Base-by-base conservation (phyloP, 163 green algal species). In the Picocystis sp. region DNA sequence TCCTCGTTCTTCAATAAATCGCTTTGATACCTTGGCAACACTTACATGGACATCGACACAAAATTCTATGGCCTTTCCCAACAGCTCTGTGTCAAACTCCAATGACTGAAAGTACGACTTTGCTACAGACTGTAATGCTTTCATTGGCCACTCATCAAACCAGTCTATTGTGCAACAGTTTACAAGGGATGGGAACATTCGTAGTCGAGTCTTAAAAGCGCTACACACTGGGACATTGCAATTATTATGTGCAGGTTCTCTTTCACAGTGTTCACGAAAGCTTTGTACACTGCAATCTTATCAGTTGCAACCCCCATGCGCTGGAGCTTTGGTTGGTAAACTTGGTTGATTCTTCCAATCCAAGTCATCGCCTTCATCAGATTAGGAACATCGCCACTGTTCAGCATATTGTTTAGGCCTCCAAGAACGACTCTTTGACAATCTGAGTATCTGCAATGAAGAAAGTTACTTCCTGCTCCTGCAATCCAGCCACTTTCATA, bases 151-250 rank as follows among this genome's bases (percentile, higher is more conserved):
- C 67, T 87, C 78, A 15, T 61, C 58, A 74, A 83, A 83, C 77
- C 78, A 91, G 76, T 91, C 80, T 50, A 90, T 87, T 22, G 80
- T 87, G 66, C 74, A 84, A 77, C 80, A 86, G 68, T 87, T 87
- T 54, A 91, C 76, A n/a, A 91, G 67, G 22, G 74, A 60, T 13
- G 81, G 81, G 65, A 91, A 91, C 80, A 89, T 91, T 55, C 81
- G 73, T 66, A 89, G 67, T 12, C 81, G 71, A 62, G 78, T 79
- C 11, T 78, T 62, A 73, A 91, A 91, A 17, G 69, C 76, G 53
- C 86, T 80, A 11, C 78, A 76, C 43, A 91, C 72, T 17, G 81
- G 81, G 54, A 75, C 70, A 91, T 86, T 65, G 68, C 79, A 52
- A 91, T 70, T 48, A 91, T 80, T 22, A 87, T 43, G 70, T 91